Conservation (phyloP, 345 rosid genomes). For the Eucalyptus virginea region DNA sequence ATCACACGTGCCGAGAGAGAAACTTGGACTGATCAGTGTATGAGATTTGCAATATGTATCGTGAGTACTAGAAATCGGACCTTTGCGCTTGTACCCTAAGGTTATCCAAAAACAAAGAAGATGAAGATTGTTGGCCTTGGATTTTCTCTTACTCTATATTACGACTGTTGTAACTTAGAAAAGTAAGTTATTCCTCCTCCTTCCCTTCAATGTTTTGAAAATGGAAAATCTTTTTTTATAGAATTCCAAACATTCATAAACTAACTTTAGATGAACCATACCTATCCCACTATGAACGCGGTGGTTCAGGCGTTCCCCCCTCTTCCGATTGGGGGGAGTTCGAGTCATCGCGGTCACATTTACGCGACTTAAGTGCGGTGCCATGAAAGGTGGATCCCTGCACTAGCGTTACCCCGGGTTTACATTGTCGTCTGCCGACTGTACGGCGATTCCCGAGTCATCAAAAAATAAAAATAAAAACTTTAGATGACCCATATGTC, state of each 20-base stretch:
- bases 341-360: too few relatives aligned
- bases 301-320: too few relatives aligned
- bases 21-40: neutral
- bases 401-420: too few relatives aligned
- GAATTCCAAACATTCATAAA: neutral
- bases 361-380: too few relatives aligned
- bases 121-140: neutral
- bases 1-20: rapidly evolving
- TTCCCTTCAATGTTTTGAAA: neutral
- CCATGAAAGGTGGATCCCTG: too few relatives aligned
- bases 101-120: neutral
- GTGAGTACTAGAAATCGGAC: neutral
- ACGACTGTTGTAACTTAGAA: neutral
- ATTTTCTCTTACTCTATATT: neutral
- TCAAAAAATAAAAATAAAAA: too few relatives aligned
- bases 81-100: neutral
- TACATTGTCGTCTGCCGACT: too few relatives aligned
- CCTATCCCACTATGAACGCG: too few relatives aligned
- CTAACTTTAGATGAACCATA: neutral
- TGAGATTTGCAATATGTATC: neutral
- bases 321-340: too few relatives aligned
- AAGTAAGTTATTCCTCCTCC: neutral
- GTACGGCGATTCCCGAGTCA: too few relatives aligned
- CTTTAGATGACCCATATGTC: neutral
- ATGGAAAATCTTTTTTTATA: neutral